Evolutionary conservation across 768 basidiomycete species (phyloP), one percentile per base, ranked within the genome.

Genomic region (Sarcodon aspratus): DNA sequence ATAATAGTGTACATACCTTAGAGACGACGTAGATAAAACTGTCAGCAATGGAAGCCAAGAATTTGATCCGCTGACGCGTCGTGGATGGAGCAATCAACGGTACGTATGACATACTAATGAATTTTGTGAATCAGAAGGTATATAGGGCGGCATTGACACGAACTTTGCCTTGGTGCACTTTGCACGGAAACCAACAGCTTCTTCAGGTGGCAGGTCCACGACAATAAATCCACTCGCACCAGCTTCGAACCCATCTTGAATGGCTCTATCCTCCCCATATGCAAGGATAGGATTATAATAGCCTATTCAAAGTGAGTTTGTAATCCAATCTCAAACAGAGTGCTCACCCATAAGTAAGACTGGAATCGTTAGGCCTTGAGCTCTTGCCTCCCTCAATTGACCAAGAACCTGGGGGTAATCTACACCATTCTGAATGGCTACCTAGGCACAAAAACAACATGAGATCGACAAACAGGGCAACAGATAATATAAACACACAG

Each of bases 21-120:
- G 94, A 96, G n/a, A 97, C 94, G 44, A 99, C 81, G 63, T 99
- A 99, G 54, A 99, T 91, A 72, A 99, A 98, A 2, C 85, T 82
- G 64, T 99, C 96, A 13, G 96, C 95, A 56, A 99, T 97, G 7
- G 84, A 80, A 2, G 90, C 71, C 36, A 99, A 75, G 69, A 96
- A 96, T 57, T 85, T 80, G 60, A 98, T 90, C 36, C 96, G 85
- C 46, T 79, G 70, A 42, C 88, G 70, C 32, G 85, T 82, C 1
- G 96, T 98, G 0, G 93, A 95, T 1, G 96, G 96, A 1, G 95
- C 94, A 54, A 99, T 85, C 17, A 99, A 70, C 3, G 96, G 96
- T 11, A 99, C 84, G 60, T 95, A 99, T 37, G 94, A 91, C 51
- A 99, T 69, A 49, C 95, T 97, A 48, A 7, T 17, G 33, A 31